Conservation (phyloP, 331 rosid species). For the Arachis monticola region DNA sequence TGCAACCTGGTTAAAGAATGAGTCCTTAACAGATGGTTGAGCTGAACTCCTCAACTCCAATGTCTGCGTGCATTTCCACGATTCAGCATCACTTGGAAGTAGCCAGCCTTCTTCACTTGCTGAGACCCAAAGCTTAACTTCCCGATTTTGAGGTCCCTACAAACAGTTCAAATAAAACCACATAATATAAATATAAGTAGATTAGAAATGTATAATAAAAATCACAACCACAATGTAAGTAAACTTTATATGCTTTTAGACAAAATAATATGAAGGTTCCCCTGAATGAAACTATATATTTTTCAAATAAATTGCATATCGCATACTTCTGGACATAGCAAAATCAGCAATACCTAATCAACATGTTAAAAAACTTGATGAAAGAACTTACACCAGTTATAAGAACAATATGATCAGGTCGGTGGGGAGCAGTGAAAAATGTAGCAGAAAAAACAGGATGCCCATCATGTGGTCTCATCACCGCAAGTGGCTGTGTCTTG, state of each 20-base stretch:
- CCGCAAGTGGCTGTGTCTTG: conserved; percentile 75
- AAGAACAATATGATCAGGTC: conserved; percentile 89
- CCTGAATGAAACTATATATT: conserved; percentile 21
- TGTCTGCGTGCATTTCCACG: conserved; percentile 92
- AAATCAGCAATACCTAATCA: neutral
- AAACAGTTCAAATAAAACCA: conserved; percentile 27
- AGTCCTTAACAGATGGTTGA: conserved; percentile 70
- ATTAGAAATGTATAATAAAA: neutral
- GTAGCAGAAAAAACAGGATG: conserved; percentile 89
- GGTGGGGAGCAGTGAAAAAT: conserved; percentile 80
- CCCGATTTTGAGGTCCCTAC: conserved; percentile 90
- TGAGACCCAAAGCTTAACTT: conserved; percentile 90
- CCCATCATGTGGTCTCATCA: conserved; percentile 87
- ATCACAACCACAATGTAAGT: neutral
- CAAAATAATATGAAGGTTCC: neutral
- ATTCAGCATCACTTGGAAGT: conserved; percentile 82
- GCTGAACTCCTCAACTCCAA: conserved; percentile 88
- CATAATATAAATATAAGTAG: conserved; percentile 21
- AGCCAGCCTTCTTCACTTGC: conserved; percentile 92
- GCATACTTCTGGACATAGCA: conserved; percentile 12
- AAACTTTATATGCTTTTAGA: conserved; percentile 3
- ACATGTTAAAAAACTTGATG: neutral
- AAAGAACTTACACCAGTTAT: conserved; percentile 77
- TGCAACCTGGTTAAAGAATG: conserved; percentile 94
- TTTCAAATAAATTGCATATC: conserved; percentile 20